Base-by-base conservation (phyloP, 2,329 filamentous ascomycete genomes). In the Fusarium concolor region DNA sequence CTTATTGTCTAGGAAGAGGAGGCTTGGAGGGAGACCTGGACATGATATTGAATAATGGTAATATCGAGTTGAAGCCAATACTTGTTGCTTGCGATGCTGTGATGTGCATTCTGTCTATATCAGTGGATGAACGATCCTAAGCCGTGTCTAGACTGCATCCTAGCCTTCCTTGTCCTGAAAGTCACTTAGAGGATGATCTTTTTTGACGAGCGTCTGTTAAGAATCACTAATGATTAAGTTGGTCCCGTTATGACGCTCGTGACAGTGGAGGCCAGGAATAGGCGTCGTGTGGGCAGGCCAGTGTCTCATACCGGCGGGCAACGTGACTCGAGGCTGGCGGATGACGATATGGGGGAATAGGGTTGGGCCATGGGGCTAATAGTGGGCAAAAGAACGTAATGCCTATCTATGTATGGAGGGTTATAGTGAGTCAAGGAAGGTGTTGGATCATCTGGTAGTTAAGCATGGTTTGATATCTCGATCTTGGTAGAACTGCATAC, bases 1-100 rank as follows among this genome's bases (percentile, higher is more conserved):
- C 28, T 47, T 55, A 35, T 53, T 67, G 60, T 49, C 58, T 43
- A 39, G 46, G 55, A 58, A 56, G 51, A 55, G 51, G 59, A 63
- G 44, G 22, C 53, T 41, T 54, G 49, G 33, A 14, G 14, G 33
- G 15, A 35, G 33, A 35, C 33, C 33, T 35, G 33, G 60, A 31
- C 51, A 71, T 66, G 68, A 65, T 75, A 76, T 71, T 74, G 61
- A 74, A 62, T 76, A 76, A 76, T 76, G 67, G 67, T 76, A 76
- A 76, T 76, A 64, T 68, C 62, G 50, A 73, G 49, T 65, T 58
- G 51, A 55, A 58, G 47, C n/a, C 47, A 22, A 57, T 20, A 28
- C 52, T 41, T 41, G 15, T 56, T 46, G 14, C n/a, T 26, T n/a
- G 24, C 37, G 28, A 35, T 57, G 26, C 29, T 33, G 24, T 52